Evolutionary conservation across 1,139 yeast species (phyloP), one percentile per base, ranked within the genome.

Genomic region (Scheffersomyces cryptocercus): DNA sequence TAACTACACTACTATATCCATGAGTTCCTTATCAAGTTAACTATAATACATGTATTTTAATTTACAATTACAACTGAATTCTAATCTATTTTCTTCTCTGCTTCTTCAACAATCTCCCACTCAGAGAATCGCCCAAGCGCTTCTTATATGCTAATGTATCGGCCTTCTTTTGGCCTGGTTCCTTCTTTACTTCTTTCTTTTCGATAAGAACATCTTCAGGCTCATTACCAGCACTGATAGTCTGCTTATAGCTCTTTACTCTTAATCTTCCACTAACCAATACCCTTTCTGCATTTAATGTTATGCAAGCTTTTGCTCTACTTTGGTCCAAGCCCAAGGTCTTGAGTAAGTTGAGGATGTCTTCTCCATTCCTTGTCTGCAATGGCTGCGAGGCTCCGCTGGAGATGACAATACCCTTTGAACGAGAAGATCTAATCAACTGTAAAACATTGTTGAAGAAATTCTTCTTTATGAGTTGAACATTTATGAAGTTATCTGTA

Each of bases 391-490:
- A 55, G 0, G 95, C 87, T 2, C 96, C 97, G 56, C 95, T 82
- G 14, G 93, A 81, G 5, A 90, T 73, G 4, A 93, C 73, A 16
- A 93, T 62, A 0, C 97, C 98, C 38, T 89, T 77, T 28, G 84
- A 79, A 52, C 98, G 73, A 2, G 95, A 79, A 3, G 96, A 89
- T 50, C 99, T 70, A n/a, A 90, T 76, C 14, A 93, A 74, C 55
- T 87, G 85, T 40, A 88, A 75, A 1, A 84, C 81, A 57, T 89
- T 91, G 39, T 83, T 75, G 39, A 91, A 82, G 53, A 85, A 80
- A 42, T 80, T 80, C 44, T 80, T 73, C 43, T 91, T 71, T 30
- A 71, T 62, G 33, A 64, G 44, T 29, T 62, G 64, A 16, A 59
- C 62, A 35, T 44, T 52, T 40, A 58, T 49, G 16, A 52, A 55